Base-by-base conservation (phyloP, 1,139 yeast genomes). In the Taphrina wiesneri region DNA sequence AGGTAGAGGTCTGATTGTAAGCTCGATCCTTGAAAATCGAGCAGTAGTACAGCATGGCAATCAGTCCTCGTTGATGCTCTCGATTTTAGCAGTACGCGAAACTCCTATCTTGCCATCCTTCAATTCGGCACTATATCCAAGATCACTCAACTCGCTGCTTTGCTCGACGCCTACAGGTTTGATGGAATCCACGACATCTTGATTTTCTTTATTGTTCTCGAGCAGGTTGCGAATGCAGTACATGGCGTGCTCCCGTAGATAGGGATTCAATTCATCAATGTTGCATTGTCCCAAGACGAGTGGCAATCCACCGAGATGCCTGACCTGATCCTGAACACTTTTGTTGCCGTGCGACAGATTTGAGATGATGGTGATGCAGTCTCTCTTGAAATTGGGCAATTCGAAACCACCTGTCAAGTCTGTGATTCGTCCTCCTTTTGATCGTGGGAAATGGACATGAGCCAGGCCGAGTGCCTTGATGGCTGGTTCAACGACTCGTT, bases 191-290 rank as follows among this genome's bases (percentile, higher is more conserved):
- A 93, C 92, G 73, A 90, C 83, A 1, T 81, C 79, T 75, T 93
- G 97, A 74, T 92, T 93, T 59, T 78, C 81, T 1, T 72, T 72
- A 72, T 93, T 93, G 21, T 82, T 79, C 34, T 84, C 82, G 26
- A 93, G 76, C 36, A 91, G 75, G 68, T 86, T 86, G 70, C 87
- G 84, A 53, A 93, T 75, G 72, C 97, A 90, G 13, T 92, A 77
- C 39, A 93, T 88, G 1, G 96, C 83, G 68, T 95, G 79, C 73
- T 93, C 99, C 70, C 90, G 88, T 68, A 93, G 87, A 73, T 71
- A 91, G 0, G 98, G 98, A 72, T 93, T 95, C 73, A 88, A 85
- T 61, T 86, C 87, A 75, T 93, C 99, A 57, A 93, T 86, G 47
- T 87, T 83, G 77, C 97, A 91, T 71, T 86, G 88, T 1, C 95